These are phyloP conservation scores for Niveomyces coronatus DNA, from an alignment of 2,329 filamentous ascomycete species.

Conservation along the genomic window DNA sequence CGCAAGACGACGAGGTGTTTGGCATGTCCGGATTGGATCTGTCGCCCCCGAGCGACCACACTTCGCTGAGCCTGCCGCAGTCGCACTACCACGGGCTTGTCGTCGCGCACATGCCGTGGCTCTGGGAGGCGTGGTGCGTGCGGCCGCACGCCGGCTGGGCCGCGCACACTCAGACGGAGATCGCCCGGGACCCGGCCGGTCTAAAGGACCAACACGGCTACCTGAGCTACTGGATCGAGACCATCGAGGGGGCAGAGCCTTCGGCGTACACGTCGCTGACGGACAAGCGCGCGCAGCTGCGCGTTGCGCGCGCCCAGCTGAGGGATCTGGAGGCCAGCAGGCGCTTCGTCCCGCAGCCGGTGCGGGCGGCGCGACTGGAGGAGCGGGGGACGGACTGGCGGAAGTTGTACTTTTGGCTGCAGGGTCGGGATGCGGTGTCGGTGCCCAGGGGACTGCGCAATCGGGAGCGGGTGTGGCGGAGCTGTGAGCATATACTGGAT, in stretches of 20 bases:
- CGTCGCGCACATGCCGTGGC: constrained; percentile 10
- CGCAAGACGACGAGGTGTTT: not conserved
- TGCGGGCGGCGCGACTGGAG: constrained; percentile 3
- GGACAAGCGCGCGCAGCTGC: not conserved
- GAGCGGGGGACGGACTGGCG: constrained; percentile 11
- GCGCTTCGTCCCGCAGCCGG: not conserved
- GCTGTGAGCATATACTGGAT: constrained; percentile 8
- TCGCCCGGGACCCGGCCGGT: not conserved
- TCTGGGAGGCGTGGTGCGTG: constrained; percentile 12
- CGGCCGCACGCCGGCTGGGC: constrained; percentile 10
- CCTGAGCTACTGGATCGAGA: not conserved
- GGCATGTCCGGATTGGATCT: constrained; percentile 1
- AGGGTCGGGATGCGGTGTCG: not conserved
- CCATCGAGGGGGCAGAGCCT: not conserved
- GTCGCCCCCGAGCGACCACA: too few relatives aligned
- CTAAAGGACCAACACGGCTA: constrained; percentile 1
- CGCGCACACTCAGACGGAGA: constrained; percentile 1
- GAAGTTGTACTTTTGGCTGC: constrained; percentile 10
- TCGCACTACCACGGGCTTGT: constrained; percentile 5
- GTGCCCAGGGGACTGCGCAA: constrained; percentile 10
- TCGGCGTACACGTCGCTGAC: not conserved
- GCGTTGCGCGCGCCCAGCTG: constrained; percentile 1
- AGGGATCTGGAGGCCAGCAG: not conserved
- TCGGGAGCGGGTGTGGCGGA: constrained; percentile 11
- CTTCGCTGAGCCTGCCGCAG: not conserved